phyloP scores from a whole-genome alignment of 2,329 filamentous ascomycete species.

The Colletotrichum sp. region DNA sequence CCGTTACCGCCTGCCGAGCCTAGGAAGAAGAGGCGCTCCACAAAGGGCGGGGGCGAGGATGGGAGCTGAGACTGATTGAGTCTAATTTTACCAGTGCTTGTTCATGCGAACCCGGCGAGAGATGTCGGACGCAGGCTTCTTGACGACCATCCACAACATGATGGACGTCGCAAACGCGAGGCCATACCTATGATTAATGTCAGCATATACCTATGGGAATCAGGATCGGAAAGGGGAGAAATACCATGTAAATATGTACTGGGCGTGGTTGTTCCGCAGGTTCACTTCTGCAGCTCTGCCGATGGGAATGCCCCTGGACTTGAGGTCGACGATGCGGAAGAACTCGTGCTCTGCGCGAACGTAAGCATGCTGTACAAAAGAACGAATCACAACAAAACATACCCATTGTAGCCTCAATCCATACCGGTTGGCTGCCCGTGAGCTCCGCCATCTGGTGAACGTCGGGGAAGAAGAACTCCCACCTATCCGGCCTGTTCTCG shows the following conservation, averaged over 20 bases:
- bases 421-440: slow-evolving; percentile 84
- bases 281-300: slow-evolving; percentile 89
- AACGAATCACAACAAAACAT: slow-evolving; percentile 23
- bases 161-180: slow-evolving; percentile 84
- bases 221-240: not conserved
- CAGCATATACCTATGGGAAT: not conserved
- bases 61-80: not conserved
- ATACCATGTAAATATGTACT: slow-evolving; percentile 99
- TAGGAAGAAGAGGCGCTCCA: slow-evolving; percentile 45
- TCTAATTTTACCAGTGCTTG: slow-evolving; percentile 66
- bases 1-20: slow-evolving; percentile 52
- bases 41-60: slow-evolving; percentile 16
- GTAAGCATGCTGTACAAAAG: not conserved
- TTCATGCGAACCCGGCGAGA: slow-evolving; percentile 77
- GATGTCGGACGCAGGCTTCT: slow-evolving; percentile 79
- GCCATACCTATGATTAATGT: slow-evolving; percentile 71
- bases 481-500: slow-evolving; percentile 80
- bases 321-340: slow-evolving; percentile 75
- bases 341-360: slow-evolving; percentile 72
- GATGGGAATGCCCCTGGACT: slow-evolving; percentile 85
- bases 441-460: slow-evolving; percentile 87
- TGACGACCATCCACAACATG: slow-evolving; percentile 96
- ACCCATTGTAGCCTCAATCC: slow-evolving; percentile 97
- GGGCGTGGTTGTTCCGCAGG: slow-evolving; percentile 92
- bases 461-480: slow-evolving; percentile 95